Evolutionary conservation across 495 filamentous ascomycete genomes (phyloP), one percentile per base, ranked within the genome.

Genomic region (Penicillium ochrochloron): DNA sequence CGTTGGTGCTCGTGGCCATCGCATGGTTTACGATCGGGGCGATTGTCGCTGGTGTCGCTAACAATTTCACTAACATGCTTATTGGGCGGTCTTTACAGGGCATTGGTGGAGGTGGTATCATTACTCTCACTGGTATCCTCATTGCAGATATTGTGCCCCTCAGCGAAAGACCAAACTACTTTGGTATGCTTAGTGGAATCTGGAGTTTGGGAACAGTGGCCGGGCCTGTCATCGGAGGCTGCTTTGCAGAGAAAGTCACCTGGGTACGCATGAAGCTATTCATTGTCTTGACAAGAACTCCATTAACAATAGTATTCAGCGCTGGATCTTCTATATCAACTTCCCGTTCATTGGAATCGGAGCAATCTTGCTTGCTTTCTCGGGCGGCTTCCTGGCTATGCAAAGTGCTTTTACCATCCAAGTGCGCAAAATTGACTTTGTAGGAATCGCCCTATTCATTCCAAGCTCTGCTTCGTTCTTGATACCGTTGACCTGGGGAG

Each of bases 91-190:
- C 82, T 1, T 76, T 92, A 27, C 88, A 91, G 61, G 90, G 90
- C 34, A 70, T 89, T 37, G 90, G 89, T n/a, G 89, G 86, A 17
- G 89, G 89, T 10, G 89, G 89, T 0, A 77, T 92, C 46, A 79
- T 89, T 33, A 79, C 80, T 19, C 70, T 91, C 60, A 83, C 82
- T 0, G 86, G 88, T 67, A 85, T 91, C 21, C 70, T 91, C 11
- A 80, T 92, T 42, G 88, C 88, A 0, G 90, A 92, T 70, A 73
- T 92, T n/a, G 83, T 83, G 15, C 78, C 81, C 0, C 73, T 83
- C 9, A 58, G 72, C 8, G 60, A 73, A 8, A 67, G 77, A 60
- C 76, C 70, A 25, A 69, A 82, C 59, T 85, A 80, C 68, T 74
- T 75, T 41, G 82, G 82, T 11, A 76, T 85, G 50, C 66, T 78